Percentiles rank a stretch among this genome's conserved stretches.
Evolutionary conservation across 495 filamentous ascomycete species (phyloP).

Genomic region (Daldinia vernicosa): DNA sequence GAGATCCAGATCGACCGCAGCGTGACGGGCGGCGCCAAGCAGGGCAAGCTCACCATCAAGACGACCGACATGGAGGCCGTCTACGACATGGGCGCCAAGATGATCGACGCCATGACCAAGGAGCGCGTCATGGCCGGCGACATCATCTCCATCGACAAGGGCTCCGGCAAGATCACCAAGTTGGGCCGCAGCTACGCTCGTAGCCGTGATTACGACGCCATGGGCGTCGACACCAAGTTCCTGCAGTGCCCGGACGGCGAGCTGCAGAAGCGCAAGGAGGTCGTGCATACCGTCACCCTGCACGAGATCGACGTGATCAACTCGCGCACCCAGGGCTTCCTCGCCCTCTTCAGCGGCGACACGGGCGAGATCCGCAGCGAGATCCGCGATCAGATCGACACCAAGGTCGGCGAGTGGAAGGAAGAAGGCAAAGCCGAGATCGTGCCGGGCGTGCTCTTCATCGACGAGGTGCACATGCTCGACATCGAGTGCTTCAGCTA

Average conservation of each 20-base stretch:
- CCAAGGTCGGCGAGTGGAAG: constrained; percentile 97
- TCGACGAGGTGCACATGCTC: constrained; percentile 99
- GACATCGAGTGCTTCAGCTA: constrained; percentile 99
- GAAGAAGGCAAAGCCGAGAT: constrained; percentile 99
- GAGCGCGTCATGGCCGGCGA: constrained; percentile 98
- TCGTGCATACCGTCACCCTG: constrained; percentile 93
- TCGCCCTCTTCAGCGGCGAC: constrained; percentile 95
- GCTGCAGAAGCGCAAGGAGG: constrained; percentile 95
- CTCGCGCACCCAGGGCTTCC: constrained; percentile 93
- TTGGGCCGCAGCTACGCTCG: constrained; percentile 91
- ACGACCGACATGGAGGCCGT: constrained; percentile 99
- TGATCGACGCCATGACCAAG: constrained; percentile 99
- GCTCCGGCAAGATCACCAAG: constrained; percentile 96
- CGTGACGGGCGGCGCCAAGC: constrained; percentile 94
- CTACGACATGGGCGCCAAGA: constrained; percentile 98
- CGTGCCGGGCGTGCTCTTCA: constrained; percentile 95
- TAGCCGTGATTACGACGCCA: constrained; percentile 97
- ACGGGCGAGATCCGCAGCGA: constrained; percentile 98
- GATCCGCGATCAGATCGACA: constrained; percentile 98
- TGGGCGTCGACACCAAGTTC: constrained; percentile 98
- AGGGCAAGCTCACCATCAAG: constrained; percentile 99
- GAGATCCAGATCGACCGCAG: constrained; percentile 99
- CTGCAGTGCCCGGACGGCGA: constrained; percentile 98
- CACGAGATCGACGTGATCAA: constrained; percentile 99
- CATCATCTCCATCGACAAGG: constrained; percentile 97